Evolutionary conservation across 768 basidiomycete species (phyloP).

Genomic region (Xerocomellus chrysenteron): DNA sequence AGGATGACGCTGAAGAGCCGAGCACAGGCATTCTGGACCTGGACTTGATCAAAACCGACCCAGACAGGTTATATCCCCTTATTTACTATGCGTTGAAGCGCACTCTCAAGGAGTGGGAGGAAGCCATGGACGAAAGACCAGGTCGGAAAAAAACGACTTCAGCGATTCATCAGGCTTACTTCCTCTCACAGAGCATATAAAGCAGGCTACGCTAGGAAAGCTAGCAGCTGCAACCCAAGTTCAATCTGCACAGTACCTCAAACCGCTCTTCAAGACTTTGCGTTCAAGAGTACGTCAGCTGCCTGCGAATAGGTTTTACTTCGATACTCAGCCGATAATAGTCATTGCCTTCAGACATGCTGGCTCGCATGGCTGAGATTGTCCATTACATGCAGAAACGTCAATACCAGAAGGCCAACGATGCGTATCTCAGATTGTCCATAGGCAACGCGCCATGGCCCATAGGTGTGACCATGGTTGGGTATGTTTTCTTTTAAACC

Average conservation of each 20-base stretch:
- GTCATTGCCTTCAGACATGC: slow-evolving; percentile 82
- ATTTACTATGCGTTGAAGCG: slow-evolving; percentile 96
- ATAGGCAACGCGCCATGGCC: slow-evolving; percentile 99
- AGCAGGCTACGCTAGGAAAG: slow-evolving; percentile 88
- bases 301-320: neutral
- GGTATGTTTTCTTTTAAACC: slow-evolving; percentile 48
- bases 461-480: slow-evolving; percentile 99
- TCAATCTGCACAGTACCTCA: slow-evolving; percentile 94
- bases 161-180: slow-evolving; percentile 1
- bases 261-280: slow-evolving; percentile 90
- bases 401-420: slow-evolving; percentile 94
- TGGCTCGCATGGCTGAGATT: slow-evolving; percentile 86
- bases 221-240: slow-evolving; percentile 93
- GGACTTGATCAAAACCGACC: slow-evolving; percentile 80
- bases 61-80: slow-evolving; percentile 93
- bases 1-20: slow-evolving; percentile 52
- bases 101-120: slow-evolving; percentile 93
- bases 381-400: slow-evolving; percentile 96
- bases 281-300: slow-evolving; percentile 73
- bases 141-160: slow-evolving; percentile 44
- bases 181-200: slow-evolving; percentile 63
- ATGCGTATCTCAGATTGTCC: slow-evolving; percentile 92
- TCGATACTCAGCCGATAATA: slow-evolving; percentile 28
- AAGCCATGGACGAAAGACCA: slow-evolving; percentile 91
- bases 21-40: slow-evolving; percentile 70